phyloP scores from a whole-genome alignment of 2,329 filamentous ascomycete genomes.

The Calonectria naviculata region DNA sequence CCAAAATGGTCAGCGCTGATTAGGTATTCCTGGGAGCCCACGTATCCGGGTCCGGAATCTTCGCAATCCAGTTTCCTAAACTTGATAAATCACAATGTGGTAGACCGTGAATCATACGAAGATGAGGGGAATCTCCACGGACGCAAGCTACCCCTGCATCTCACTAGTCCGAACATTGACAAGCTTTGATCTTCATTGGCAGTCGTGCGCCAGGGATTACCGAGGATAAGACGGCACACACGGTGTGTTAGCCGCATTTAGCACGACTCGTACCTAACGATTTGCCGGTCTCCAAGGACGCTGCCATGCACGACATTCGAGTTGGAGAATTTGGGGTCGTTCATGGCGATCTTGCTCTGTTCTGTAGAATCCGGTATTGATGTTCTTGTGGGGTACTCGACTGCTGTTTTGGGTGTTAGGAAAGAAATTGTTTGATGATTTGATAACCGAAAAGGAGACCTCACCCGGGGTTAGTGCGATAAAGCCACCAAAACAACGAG shows the following conservation, averaged over 20 bases:
- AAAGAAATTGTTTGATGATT: neutral
- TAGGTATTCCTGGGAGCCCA: neutral
- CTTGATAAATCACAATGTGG: neutral
- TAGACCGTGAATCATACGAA: neutral
- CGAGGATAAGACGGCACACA: neutral
- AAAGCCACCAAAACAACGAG: neutral
- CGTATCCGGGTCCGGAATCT: neutral
- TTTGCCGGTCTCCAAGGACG: neutral
- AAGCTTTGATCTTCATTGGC: neutral
- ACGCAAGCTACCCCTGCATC: neutral
- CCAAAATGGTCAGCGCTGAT: slow-evolving; percentile 1
- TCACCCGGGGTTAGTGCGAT: too few relatives aligned
- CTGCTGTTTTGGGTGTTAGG: neutral
- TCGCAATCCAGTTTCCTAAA: neutral
- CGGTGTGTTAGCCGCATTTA: neutral
- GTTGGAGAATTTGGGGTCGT: slow-evolving; percentile 1
- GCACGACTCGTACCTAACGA: neutral
- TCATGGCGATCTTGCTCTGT: neutral
- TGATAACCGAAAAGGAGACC: neutral
- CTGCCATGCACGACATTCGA: neutral
- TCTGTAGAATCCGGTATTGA: too few relatives aligned
- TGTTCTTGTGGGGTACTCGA: neutral
- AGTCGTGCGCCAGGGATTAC: neutral
- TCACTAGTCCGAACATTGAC: neutral
- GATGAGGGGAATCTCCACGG: neutral